Evolutionary conservation across 208 protist species (phyloP).

Genomic region (Entamoeba dispar): DNA sequence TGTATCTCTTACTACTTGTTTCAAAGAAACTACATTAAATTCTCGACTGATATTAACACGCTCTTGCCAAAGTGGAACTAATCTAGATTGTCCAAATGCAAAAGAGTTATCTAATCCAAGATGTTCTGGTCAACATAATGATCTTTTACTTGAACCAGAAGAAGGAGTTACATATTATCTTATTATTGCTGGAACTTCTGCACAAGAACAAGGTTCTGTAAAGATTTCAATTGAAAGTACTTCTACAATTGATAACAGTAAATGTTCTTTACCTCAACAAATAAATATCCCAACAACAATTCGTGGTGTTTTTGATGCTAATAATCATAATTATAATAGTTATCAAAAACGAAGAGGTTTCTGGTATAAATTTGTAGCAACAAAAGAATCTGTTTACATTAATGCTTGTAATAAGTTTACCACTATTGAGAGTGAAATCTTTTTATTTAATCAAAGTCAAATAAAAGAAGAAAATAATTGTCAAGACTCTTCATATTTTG

Average conservation of each 20-base stretch:
- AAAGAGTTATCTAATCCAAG: no score
- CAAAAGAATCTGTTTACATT: background rate
- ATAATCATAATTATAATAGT: no score
- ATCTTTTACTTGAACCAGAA: no score
- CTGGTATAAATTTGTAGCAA: background rate
- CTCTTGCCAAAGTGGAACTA: no score
- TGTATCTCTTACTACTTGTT: no score
- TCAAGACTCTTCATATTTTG: background rate
- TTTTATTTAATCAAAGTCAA: background rate
- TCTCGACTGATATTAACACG: no score
- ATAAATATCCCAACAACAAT: background rate
- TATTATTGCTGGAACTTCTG: background rate
- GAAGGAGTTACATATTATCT: background rate
- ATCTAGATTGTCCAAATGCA: no score
- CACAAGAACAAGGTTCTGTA: background rate
- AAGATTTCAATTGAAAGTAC: background rate
- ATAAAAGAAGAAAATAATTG: background rate
- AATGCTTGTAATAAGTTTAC: background rate
- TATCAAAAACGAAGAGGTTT: background rate
- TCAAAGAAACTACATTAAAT: no score
- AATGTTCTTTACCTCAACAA: background rate
- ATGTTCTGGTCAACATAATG: no score
- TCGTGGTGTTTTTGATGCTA: background rate
- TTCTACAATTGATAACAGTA: background rate
- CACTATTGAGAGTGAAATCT: background rate